phyloP scores from a whole-genome alignment of 2,329 filamentous ascomycete genomes.

The Ceratocystis diversiconidia region DNA sequence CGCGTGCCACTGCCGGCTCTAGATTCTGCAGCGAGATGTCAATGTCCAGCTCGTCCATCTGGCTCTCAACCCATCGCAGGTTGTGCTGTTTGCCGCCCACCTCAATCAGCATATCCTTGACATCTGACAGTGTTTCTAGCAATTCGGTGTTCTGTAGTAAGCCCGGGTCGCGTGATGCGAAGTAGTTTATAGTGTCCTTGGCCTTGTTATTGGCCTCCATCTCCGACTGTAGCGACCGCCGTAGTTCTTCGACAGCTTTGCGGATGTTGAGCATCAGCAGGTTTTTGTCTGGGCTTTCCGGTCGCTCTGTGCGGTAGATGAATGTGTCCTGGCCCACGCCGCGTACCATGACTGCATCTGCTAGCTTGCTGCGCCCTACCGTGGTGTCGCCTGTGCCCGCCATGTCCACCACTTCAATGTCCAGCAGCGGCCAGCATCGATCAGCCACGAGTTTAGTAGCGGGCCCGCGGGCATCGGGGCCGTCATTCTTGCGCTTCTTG shows the following conservation, averaged over 20 bases:
- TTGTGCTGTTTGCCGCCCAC: constrained; percentile 95
- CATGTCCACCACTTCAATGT: constrained; percentile 86
- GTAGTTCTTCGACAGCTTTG: constrained; percentile 82
- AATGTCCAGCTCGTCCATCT: constrained; percentile 93
- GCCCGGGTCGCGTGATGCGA: constrained; percentile 63
- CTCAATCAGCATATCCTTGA: constrained; percentile 83
- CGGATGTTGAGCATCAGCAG: constrained; percentile 76
- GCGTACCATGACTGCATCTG: constrained; percentile 81
- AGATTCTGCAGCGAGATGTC: constrained; percentile 84
- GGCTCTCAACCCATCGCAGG: constrained; percentile 83
- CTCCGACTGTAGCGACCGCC: constrained; percentile 72
- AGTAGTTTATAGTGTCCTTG: constrained; percentile 73
- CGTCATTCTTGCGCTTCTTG: constrained; percentile 81
- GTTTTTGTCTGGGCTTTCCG: constrained; percentile 63
- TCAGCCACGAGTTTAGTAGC: constrained; percentile 76
- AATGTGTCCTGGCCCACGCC: constrained; percentile 78
- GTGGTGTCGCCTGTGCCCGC: constrained; percentile 49
- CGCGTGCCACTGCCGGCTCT: constrained; percentile 65
- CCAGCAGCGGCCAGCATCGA: constrained; percentile 82
- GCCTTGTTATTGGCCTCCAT: constrained; percentile 75
- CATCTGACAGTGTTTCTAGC: constrained; percentile 61
- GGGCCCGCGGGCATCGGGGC: constrained; percentile 37
- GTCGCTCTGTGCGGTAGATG: constrained; percentile 81
- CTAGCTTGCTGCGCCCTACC: constrained; percentile 44
- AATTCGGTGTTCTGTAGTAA: constrained; percentile 67